Percentiles rank a stretch among this genome's conserved stretches.
Evolutionary conservation across 1,139 yeast genomes (phyloP).

Genomic region (Geotrichum cucujoidarum): DNA sequence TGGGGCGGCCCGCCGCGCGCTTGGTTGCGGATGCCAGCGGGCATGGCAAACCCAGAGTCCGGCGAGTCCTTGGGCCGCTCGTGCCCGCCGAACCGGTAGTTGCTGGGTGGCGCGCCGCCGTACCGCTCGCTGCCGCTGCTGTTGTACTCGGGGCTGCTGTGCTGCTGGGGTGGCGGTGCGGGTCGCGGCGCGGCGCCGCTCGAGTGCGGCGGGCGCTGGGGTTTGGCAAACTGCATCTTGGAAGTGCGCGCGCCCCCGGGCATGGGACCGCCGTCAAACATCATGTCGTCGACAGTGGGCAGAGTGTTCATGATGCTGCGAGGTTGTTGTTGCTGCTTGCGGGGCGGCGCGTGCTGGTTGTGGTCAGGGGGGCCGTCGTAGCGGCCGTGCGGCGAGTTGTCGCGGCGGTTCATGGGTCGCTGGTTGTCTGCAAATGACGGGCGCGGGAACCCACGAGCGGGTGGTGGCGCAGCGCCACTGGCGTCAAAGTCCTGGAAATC

Average conservation of each 20-base stretch:
- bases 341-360: not conserved
- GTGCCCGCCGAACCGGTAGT: constrained; percentile 12
- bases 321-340: not conserved
- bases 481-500: constrained; percentile 8
- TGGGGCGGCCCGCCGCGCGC: constrained; percentile 1
- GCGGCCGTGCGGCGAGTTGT: not conserved
- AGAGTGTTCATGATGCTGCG: not conserved
- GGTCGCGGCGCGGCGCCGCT: not conserved
- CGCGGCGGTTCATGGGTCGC: not conserved
- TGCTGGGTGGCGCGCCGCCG: constrained; percentile 11
- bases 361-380: not conserved
- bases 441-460: constrained; percentile 5
- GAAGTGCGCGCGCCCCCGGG: constrained; percentile 17
- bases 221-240: constrained; percentile 3
- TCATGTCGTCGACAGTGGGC: constrained; percentile 16
- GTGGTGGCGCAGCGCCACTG: constrained; percentile 1
- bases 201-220: constrained; percentile 5
- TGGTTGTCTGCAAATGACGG: constrained; percentile 4
- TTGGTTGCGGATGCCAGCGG: constrained; percentile 5
- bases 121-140: constrained; percentile 8
- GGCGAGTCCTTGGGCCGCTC: constrained; percentile 16
- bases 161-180: constrained; percentile 2
- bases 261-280: constrained; percentile 22
- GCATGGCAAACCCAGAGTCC: constrained; percentile 17
- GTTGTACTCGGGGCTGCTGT: constrained; percentile 6